A percentile compares a stretch with the other conserved stretches of the same genome.
phyloP scores from a whole-genome alignment of 495 filamentous ascomycete species.

The Hyaloscypha hepaticicola region DNA sequence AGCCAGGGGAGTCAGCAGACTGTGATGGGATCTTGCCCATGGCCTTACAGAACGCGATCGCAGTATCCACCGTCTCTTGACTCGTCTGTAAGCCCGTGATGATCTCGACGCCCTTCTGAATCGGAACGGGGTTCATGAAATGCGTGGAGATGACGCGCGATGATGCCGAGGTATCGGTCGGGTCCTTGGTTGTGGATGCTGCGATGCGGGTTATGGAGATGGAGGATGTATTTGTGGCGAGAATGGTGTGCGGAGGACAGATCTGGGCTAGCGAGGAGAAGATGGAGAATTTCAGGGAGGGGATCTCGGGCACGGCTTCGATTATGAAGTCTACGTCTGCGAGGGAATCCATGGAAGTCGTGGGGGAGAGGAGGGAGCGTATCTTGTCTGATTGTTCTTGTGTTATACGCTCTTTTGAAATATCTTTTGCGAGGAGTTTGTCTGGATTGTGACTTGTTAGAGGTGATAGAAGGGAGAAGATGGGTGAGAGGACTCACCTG shows the following conservation, averaged over 20 bases:
- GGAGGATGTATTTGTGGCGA: constrained; percentile 96
- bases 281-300: constrained; percentile 80
- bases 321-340: constrained; percentile 94
- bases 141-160: constrained; percentile 93
- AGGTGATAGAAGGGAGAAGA: neutral
- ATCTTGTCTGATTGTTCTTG: constrained; percentile 71
- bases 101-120: constrained; percentile 98
- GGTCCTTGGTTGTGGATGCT: constrained; percentile 71
- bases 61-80: constrained; percentile 71
- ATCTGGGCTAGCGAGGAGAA: constrained; percentile 83
- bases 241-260: constrained; percentile 81
- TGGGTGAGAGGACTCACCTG: constrained; percentile 52
- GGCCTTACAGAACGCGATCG: constrained; percentile 79
- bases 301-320: constrained; percentile 95
- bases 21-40: constrained; percentile 93
- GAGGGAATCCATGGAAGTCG: constrained; percentile 74
- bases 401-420: constrained; percentile 78
- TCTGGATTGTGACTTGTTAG: constrained; percentile 50
- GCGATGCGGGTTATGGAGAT: constrained; percentile 97
- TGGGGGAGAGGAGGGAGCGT: constrained; percentile 64
- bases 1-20: constrained; percentile 87
- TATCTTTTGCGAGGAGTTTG: constrained; percentile 88
- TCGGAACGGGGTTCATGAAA: constrained; percentile 98
- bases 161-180: constrained; percentile 74
- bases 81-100: constrained; percentile 93